Evolutionary conservation across 2,329 filamentous ascomycete genomes (phyloP).

Genomic region (Botryotinia globosa): DNA sequence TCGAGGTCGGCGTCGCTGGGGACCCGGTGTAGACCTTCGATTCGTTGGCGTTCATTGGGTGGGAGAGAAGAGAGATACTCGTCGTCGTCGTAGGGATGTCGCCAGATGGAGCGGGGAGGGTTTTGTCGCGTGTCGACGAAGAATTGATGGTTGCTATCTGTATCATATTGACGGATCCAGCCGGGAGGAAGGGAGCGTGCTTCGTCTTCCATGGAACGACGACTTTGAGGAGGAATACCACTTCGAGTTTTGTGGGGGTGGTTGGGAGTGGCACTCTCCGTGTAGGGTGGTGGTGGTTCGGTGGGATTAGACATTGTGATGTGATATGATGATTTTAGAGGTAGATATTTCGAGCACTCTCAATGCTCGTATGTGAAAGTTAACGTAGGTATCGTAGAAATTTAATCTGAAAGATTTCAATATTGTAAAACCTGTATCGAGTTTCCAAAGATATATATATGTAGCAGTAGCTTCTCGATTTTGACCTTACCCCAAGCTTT

Average conservation of each 20-base stretch:
- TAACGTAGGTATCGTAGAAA: background rate
- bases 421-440: background rate
- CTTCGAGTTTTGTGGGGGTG: conserved; percentile 42
- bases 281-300: conserved; percentile 41
- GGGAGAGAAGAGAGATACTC: conserved; percentile 49
- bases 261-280: conserved; percentile 31
- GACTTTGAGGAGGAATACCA: conserved; percentile 51
- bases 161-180: conserved; percentile 57
- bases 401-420: background rate
- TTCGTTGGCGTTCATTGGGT: conserved; percentile 48
- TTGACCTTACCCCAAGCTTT: background rate
- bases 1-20: conserved; percentile 43
- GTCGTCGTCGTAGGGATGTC: conserved; percentile 60
- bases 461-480: background rate
- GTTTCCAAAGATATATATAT: background rate
- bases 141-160: conserved; percentile 55
- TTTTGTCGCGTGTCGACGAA: conserved; percentile 56
- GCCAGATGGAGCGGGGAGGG: conserved; percentile 58
- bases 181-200: conserved; percentile 51
- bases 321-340: background rate
- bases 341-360: background rate
- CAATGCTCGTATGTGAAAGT: background rate
- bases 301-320: conserved; percentile 18
- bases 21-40: conserved; percentile 41
- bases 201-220: conserved; percentile 63